Conservation (phyloP, 768 basidiomycete species). For the Calvatia gigantea region DNA sequence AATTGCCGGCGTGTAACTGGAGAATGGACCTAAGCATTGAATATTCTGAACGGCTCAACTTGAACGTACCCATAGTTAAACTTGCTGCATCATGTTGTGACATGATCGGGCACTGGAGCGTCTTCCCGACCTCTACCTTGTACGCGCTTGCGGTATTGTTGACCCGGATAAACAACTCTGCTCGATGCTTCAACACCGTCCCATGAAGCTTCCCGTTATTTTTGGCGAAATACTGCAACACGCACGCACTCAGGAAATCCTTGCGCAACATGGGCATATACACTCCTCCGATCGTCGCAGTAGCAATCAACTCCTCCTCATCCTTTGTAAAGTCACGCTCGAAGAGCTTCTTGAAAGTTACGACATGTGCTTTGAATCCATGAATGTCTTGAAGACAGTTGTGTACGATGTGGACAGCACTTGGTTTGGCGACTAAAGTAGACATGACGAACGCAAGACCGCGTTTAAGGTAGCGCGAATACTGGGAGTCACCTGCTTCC, state of each 20-base stretch:
- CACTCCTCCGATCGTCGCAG: background rate
- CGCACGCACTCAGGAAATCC: conserved; percentile 3
- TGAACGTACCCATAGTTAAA: background rate
- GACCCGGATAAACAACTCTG: background rate
- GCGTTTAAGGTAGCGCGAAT: conserved; percentile 1
- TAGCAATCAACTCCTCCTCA: conserved; percentile 4
- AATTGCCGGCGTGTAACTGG: conserved; percentile 1
- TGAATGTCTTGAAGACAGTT: conserved; percentile 7
- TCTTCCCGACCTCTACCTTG: conserved; percentile 3
- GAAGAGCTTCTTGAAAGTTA: conserved; percentile 2
- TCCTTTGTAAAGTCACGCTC: background rate
- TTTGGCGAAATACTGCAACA: background rate
- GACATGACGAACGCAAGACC: background rate
- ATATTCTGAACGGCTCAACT: no score
- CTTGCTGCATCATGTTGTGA: background rate
- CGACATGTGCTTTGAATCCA: background rate
- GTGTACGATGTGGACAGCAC: conserved; percentile 6
- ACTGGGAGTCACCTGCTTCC: background rate
- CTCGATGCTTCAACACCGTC: conserved; percentile 3
- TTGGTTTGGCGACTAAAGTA: conserved; percentile 2
- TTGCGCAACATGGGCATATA: background rate
- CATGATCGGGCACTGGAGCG: background rate
- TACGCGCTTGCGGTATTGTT: background rate
- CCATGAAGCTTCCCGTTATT: conserved; percentile 5
- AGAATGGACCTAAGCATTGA: background rate